A percentile compares a stretch with the other conserved stretches of the same genome.
Evolutionary conservation across 805 yeast species (phyloP).

Genomic region (Schizosaccharomyces octosporus): DNA sequence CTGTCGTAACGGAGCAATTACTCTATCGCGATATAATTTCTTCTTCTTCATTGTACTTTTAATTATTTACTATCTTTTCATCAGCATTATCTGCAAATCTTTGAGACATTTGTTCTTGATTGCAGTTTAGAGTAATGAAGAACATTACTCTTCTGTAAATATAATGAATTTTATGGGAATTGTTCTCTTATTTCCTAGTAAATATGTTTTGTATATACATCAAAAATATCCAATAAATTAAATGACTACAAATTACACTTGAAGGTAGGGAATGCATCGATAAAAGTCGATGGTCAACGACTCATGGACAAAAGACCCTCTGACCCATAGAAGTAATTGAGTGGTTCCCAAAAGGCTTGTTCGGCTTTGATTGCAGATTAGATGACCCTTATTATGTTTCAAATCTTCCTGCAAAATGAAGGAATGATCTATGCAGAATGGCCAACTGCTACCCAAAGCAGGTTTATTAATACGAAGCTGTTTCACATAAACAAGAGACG

Average conservation of each 20-base stretch:
- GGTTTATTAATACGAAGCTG: neutral
- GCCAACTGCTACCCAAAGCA: neutral
- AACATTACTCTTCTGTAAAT: no score
- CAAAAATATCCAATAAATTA: no score
- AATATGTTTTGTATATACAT: no score
- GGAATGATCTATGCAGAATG: neutral
- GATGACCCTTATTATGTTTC: neutral
- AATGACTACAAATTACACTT: no score
- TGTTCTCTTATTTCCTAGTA: no score
- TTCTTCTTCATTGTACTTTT: neutral
- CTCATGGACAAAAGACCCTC: neutral
- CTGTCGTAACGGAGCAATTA: neutral
- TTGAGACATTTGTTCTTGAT: neutral
- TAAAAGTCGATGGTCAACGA: neutral
- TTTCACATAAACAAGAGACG: neutral
- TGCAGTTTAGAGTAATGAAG: no score
- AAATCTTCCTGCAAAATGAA: neutral
- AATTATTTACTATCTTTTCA: neutral
- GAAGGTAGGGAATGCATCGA: neutral
- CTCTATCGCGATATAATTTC: neutral
- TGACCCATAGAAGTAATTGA: neutral
- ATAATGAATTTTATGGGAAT: no score
- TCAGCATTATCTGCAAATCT: neutral
- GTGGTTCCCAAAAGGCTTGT: neutral
- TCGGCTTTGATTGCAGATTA: neutral